These are phyloP conservation scores for Geotrichum histeridarum DNA, from an alignment of 1,139 yeast species.

Conservation along the genomic window DNA sequence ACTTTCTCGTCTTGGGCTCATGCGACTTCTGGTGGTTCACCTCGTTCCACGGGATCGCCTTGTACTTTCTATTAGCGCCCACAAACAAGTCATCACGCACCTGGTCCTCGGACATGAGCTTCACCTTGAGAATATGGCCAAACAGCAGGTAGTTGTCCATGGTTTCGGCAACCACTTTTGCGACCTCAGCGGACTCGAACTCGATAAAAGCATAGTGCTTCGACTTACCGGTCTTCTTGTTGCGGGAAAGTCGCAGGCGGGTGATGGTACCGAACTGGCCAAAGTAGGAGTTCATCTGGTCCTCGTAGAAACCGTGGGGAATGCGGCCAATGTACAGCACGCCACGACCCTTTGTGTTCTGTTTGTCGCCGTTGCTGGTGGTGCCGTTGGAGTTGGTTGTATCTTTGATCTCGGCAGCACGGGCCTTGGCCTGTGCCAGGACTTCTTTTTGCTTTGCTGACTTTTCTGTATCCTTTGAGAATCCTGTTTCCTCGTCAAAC, in stretches of 20 bases:
- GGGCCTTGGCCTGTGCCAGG: conserved; percentile 18
- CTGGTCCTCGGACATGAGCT: conserved; percentile 46
- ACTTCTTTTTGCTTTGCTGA: conserved; percentile 17
- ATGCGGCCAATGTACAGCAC: conserved; percentile 86
- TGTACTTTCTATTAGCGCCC: conserved; percentile 53
- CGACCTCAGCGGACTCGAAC: conserved; percentile 68
- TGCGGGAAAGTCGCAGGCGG: conserved; percentile 76
- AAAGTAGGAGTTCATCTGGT: conserved; percentile 74
- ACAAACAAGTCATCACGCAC: conserved; percentile 47
- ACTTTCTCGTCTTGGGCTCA: conserved; percentile 50
- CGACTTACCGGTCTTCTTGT: conserved; percentile 84
- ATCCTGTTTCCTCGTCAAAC: conserved; percentile 18
- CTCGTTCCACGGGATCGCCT: conserved; percentile 58
- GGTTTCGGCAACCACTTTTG: conserved; percentile 84
- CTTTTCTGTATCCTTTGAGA: conserved; percentile 4
- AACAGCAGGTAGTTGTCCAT: conserved; percentile 90
- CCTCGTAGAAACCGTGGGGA: conserved; percentile 88
- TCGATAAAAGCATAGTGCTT: conserved; percentile 92
- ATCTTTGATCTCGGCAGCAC: not conserved
- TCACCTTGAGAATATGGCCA: conserved; percentile 77
- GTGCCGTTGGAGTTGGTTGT: conserved; percentile 25
- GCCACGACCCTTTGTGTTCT: conserved; percentile 43
- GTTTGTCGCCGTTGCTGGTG: conserved; percentile 31
- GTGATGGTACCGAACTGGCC: conserved; percentile 82
- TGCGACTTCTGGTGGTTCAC: conserved; percentile 54